These are phyloP conservation scores for Cryptococcus hybrid DNA, from an alignment of 1,284 basidiomycete genomes.

Conservation along the genomic window DNA sequence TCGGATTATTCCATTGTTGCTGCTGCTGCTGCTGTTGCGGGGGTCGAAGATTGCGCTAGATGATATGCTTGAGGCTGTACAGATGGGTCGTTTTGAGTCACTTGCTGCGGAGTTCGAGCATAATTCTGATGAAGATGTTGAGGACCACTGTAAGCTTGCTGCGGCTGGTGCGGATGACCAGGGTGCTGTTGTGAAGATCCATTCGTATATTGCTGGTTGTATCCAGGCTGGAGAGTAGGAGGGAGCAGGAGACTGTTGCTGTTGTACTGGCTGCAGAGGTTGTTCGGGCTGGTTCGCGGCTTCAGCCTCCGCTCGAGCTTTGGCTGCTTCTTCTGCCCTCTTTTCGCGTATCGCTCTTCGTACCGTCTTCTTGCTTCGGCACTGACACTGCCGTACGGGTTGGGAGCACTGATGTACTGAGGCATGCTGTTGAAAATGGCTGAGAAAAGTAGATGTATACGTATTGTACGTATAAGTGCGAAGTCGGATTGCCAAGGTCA, in stretches of 20 bases:
- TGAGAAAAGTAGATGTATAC: no score
- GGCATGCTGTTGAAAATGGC: not conserved
- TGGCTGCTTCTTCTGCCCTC: slow-evolving; percentile 35
- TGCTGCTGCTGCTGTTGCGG: slow-evolving; percentile 12
- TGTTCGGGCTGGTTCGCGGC: not conserved
- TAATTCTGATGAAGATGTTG: slow-evolving; percentile 10
- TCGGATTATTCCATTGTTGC: slow-evolving; percentile 5
- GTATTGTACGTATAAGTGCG: no score
- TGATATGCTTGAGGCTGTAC: slow-evolving; percentile 15
- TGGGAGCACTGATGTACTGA: slow-evolving; percentile 29
- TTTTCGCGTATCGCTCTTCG: slow-evolving; percentile 47
- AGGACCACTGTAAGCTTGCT: slow-evolving; percentile 3
- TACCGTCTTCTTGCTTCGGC: slow-evolving; percentile 46
- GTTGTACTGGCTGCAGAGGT: slow-evolving; percentile 1
- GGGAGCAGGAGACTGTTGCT: slow-evolving; percentile 1
- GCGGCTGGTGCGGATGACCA: slow-evolving; percentile 7
- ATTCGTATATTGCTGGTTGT: not conserved
- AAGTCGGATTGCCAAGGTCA: no score
- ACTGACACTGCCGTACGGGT: slow-evolving; percentile 40
- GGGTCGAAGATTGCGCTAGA: slow-evolving; percentile 1
- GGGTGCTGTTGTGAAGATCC: no score
- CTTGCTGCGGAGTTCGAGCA: slow-evolving; percentile 3
- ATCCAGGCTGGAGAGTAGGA: not conserved
- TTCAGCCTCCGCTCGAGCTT: slow-evolving; percentile 16
- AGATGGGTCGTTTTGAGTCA: slow-evolving; percentile 9